Conservation (phyloP, 139 green algal genomes). For the Astrephomene gubernaculifera region DNA sequence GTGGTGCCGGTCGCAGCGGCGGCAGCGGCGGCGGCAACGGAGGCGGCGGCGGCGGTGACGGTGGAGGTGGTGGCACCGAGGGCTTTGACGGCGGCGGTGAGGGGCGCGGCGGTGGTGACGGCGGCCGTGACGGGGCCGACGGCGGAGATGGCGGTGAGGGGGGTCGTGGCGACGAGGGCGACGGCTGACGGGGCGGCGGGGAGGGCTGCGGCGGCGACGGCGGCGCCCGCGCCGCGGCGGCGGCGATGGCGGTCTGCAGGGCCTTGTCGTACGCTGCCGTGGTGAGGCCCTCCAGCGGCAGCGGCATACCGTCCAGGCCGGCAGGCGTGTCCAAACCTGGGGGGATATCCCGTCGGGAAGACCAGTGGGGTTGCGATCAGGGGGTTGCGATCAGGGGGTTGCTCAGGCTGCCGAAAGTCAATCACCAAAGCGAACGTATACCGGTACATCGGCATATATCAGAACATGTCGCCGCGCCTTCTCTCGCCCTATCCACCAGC, state of each 20-base stretch:
- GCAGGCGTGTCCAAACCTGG: background rate
- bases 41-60: background rate
- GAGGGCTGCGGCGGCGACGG: background rate
- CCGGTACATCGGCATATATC: no score
- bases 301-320: conserved; percentile 23
- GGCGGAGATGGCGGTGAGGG: no score
- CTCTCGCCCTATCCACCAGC: no score
- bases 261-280: background rate
- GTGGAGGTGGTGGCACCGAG: no score
- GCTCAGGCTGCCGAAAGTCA: no score
- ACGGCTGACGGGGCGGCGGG: background rate
- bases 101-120: background rate
- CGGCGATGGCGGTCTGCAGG: background rate
- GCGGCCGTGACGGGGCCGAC: no score
- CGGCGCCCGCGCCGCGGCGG: background rate
- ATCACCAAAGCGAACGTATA: no score
- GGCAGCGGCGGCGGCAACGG: background rate
- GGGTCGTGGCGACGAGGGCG: background rate
- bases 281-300: conserved; percentile 14
- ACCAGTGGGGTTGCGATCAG: no score
- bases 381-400: no score
- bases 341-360: no score
- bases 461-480: no score
- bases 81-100: background rate
- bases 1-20: background rate